Evolutionary conservation across 2,329 filamentous ascomycete species (phyloP).

Genomic region (Botrytis cinerea): DNA sequence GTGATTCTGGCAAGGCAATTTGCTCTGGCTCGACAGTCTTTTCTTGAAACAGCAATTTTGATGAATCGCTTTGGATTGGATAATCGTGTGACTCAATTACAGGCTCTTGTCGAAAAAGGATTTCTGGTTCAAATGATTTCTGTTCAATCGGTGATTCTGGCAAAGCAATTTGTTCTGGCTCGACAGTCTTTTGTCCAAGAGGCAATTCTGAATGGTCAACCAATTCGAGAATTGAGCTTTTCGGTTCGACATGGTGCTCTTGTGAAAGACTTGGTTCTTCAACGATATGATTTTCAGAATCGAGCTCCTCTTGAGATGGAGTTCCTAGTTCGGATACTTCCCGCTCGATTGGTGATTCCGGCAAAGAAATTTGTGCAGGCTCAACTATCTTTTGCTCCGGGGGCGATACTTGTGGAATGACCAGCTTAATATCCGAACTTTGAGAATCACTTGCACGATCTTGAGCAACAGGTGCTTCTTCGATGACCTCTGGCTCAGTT

Average conservation of each 20-base stretch:
- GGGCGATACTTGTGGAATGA: neutral
- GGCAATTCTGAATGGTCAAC: neutral
- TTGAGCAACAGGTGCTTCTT: neutral
- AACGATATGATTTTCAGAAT: neutral
- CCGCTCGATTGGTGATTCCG: conserved; percentile 1
- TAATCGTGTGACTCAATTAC: neutral
- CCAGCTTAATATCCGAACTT: neutral
- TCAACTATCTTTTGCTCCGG: neutral
- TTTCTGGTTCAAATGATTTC: neutral
- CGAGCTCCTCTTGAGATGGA: neutral
- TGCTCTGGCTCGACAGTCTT: neutral
- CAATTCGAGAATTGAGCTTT: neutral
- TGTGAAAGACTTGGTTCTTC: neutral
- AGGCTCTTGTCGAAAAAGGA: neutral
- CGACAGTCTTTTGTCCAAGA: neutral
- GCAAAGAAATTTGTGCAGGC: neutral
- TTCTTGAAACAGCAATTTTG: no score
- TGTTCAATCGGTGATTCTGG: neutral
- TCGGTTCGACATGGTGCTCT: neutral
- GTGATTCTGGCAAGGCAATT: conserved; percentile 6
- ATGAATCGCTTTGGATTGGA: neutral
- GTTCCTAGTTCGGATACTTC: neutral
- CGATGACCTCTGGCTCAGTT: neutral
- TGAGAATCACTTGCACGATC: neutral
- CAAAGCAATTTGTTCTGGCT: conserved; percentile 5